Base-by-base conservation (phyloP, 345 rosid species). In the Eutrema heterophyllum region DNA sequence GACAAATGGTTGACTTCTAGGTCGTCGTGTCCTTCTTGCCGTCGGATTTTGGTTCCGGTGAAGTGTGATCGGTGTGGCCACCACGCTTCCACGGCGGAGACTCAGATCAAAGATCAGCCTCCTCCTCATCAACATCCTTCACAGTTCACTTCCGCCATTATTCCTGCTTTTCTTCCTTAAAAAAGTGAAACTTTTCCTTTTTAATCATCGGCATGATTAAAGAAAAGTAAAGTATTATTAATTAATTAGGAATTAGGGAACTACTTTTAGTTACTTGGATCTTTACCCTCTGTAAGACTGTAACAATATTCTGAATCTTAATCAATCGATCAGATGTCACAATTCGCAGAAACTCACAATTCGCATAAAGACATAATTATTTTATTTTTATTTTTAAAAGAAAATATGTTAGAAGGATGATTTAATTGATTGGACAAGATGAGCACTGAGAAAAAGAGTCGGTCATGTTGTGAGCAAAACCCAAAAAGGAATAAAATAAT, bases 11-110 rank as follows among this genome's bases (percentile, higher is more conserved):
- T 89, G 0, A 81, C 79, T 9, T 81, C 88, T 4, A 82, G 82
- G 72, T 85, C 91, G 1, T 84, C 89, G 0, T 87, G 95, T 30
- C 95, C 95, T 10, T 89, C 89, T 0, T 89, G 96, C 74, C 92
- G 90, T 7, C 86, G 82, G 71, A 66, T 82, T 30, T 64, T 84
- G 50, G 85, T 64, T 1, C 77, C 77, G 57, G 10, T 67, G 68
- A 77, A 72, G 73, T 77, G 81, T 71, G 73, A 72, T 51, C 30
- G 73, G 41, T 77, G 81, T 58, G 77, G 77, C 8, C 67, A 76
- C 64, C 75, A 33, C 0, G 75, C 70, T 46, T 55, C 80, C 21
- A 62, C 75, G 66, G 71, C 67, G 44, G 75, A 70, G 75, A 32
- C 5, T 46, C 45, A 55, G 29, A n/a, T 64, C 4, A 76, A 76